Evolutionary conservation across 2,329 filamentous ascomycete species (phyloP), one percentile per base, ranked within the genome.

Genomic region (Penicillium hordei): DNA sequence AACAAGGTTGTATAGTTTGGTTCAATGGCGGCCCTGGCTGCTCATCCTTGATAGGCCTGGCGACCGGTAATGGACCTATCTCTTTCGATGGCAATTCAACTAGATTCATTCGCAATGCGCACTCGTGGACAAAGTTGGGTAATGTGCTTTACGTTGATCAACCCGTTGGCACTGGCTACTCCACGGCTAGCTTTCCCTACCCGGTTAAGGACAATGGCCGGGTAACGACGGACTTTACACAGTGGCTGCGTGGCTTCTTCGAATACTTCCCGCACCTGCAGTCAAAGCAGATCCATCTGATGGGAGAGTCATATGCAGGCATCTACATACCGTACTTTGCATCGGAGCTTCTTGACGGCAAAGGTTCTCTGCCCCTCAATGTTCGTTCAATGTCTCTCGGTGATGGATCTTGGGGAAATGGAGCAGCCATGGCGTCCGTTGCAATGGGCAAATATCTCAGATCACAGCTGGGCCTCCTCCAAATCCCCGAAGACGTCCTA

Each of bases 301-400:
- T 75, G 48, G 74, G 73, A n/a, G 71, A 76, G 57, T 75, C 72
- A 10, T 75, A 73, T 55, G 73, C 70, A 7, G 74, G 74, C 0
- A 69, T 75, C 44, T 75, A 73, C 54, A 68, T 77, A 25, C 73
- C 74, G 1, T 75, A 76, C 29, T 70, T 77, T 42, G 69, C 73
- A 21, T 61, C 64, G 6, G 66, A 66, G 12, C 66, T 77, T 21
- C 50, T 75, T 17, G 55, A 68, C 7, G 67, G 70, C 55, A 61
- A 68, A 21, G 45, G 64, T 25, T 57, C 63, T 1, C 58, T 71
- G n/a, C 57, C 66, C 1, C 60, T 76, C 12, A 65, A 74, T 25
- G 55, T 77, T 17, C 63, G 58, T 31, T 75, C 73, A 7, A 70
- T 76, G 36, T 68, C 70, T 4, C 66, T 76, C 1, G 75, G 74